Percentiles rank a stretch among this genome's conserved stretches.
Evolutionary conservation across 345 rosid genomes (phyloP).

Genomic region (Salix arbutifolia): DNA sequence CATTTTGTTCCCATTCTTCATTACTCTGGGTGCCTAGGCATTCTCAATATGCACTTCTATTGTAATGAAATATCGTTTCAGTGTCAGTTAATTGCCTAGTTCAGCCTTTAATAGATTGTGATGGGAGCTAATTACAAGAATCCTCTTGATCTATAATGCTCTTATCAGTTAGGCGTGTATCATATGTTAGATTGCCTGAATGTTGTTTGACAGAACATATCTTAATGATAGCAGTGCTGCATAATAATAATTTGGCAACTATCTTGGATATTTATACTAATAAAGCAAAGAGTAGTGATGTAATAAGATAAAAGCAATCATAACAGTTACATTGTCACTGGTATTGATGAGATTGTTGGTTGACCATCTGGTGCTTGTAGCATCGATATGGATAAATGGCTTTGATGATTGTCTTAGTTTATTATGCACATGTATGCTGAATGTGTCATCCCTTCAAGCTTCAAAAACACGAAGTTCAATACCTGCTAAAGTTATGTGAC

Average conservation of each 20-base stretch:
- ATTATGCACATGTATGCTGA: background rate
- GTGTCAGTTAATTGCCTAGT: background rate
- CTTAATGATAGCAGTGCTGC: background rate
- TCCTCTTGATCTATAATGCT: background rate
- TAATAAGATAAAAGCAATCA: too few relatives aligned
- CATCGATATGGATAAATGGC: too few relatives aligned
- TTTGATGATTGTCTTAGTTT: background rate
- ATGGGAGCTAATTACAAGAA: background rate
- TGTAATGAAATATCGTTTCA: background rate
- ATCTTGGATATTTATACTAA: too few relatives aligned
- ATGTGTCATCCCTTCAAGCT: background rate
- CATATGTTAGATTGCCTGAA: background rate
- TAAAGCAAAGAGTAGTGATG: too few relatives aligned
- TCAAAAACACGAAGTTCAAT: background rate
- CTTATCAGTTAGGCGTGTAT: background rate
- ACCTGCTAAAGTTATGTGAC: background rate
- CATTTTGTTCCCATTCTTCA: background rate
- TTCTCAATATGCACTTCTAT: background rate
- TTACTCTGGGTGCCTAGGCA: background rate
- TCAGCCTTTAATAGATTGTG: background rate
- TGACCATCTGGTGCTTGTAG: too few relatives aligned
- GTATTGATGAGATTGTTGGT: too few relatives aligned
- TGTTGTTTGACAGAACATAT: background rate
- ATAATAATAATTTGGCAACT: too few relatives aligned
- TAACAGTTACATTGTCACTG: too few relatives aligned